These are phyloP conservation scores for Friedmanniomyces simplex DNA, from an alignment of 495 filamentous ascomycete genomes.

Conservation along the genomic window DNA sequence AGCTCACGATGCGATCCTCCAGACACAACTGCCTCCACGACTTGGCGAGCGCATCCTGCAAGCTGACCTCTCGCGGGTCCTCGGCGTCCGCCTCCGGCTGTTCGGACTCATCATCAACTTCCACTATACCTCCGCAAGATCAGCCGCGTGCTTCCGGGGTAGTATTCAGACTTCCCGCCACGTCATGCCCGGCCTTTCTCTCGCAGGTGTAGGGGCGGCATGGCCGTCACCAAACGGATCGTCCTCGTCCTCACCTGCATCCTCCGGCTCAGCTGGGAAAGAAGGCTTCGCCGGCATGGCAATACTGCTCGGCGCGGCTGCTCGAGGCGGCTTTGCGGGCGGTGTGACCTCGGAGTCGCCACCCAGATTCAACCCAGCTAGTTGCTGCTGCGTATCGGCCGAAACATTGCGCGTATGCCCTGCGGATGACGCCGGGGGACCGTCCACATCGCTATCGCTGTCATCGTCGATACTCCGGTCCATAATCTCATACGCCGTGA, in stretches of 20 bases:
- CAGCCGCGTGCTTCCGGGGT: background rate
- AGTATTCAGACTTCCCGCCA: constrained; percentile 36
- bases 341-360: constrained; percentile 10
- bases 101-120: background rate
- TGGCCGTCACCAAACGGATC: constrained; percentile 73
- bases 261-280: constrained; percentile 27
- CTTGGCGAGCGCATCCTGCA: background rate
- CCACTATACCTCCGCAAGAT: background rate
- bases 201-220: constrained; percentile 51
- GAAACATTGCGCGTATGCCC: background rate
- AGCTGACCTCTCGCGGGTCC: background rate
- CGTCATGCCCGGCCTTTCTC: constrained; percentile 44
- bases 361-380: constrained; percentile 28
- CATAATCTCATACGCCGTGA: constrained; percentile 89
- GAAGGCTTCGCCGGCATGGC: constrained; percentile 32
- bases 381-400: constrained; percentile 6
- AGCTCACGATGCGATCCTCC: background rate
- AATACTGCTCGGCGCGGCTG: constrained; percentile 20
- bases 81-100: background rate
- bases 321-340: constrained; percentile 29
- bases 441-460: constrained; percentile 66
- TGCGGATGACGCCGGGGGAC: constrained; percentile 17
- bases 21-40: background rate
- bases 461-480: constrained; percentile 95
- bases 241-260: constrained; percentile 50